Evolutionary conservation across 1,284 basidiomycete genomes (phyloP), one percentile per base, ranked within the genome.

Genomic region (Malassezia sp.): DNA sequence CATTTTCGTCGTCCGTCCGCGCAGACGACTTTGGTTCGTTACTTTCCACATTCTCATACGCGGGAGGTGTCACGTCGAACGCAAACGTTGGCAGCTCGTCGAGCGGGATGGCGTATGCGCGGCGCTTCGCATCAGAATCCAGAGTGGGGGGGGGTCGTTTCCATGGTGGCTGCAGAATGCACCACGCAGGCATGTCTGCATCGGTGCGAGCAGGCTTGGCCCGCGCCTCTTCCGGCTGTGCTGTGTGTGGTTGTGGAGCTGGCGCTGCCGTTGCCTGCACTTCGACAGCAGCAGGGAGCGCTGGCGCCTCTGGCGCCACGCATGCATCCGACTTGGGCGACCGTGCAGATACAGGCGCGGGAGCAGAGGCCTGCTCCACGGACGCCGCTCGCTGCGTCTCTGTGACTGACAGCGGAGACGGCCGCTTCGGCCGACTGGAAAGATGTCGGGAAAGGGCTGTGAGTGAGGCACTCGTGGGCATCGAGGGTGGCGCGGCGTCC

Each of bases 391-490:
- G n/a, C n/a, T n/a, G n/a, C n/a, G n/a, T n/a, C n/a, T n/a, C n/a
- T n/a, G n/a, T n/a, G n/a, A 44, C 39, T 1, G 48, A 17, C 11
- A 50, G 30, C 5, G 48, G 48, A 27, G 48, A 50, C 21, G 48
- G 48, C 14, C 38, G 30, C 15, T 50, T 50, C 7, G 48, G 48
- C 38, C 40, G 44, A 20, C 45, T 48, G n/a, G 37, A n/a, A 18
- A 38, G 21, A 26, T 12, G 10, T 27, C 37, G 37, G 15, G n/a
- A n/a, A n/a, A 38, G 24, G 20, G 24, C 30, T 33, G 35, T 20
- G n/a, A n/a, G n/a, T 11, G 15, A 18, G 4, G 23, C 21, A 37
- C 35, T 37, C 18, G 35, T 40, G 21, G 22, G n/a, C n/a, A n/a
- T n/a, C n/a, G n/a, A n/a, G n/a, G n/a, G n/a, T n/a, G n/a, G n/a